Evolutionary conservation across 2,329 filamentous ascomycete species (phyloP).

Genomic region (Xylariaceae sp.): DNA sequence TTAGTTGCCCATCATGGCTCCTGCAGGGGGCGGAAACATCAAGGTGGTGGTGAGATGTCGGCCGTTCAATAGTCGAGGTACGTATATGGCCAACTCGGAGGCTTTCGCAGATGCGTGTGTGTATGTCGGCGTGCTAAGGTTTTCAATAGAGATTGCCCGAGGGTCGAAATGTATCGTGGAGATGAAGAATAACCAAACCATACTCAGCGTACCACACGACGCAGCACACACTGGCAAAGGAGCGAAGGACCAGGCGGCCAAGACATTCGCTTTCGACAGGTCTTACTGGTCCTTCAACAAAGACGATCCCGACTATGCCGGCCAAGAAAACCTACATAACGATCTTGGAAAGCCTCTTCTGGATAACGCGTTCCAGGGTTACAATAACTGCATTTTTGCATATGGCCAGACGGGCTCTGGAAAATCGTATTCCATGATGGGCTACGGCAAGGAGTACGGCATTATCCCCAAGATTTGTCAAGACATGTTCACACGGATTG

Average conservation of each 20-base stretch:
- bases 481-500: slow-evolving; percentile 92
- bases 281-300: slow-evolving; percentile 98
- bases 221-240: slow-evolving; percentile 55
- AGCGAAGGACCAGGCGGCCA: slow-evolving; percentile 65
- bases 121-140: slow-evolving; percentile 22
- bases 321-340: slow-evolving; percentile 80
- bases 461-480: slow-evolving; percentile 97
- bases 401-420: slow-evolving; percentile 98
- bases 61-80: slow-evolving; percentile 94
- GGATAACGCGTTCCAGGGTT: slow-evolving; percentile 96
- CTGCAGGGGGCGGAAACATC: slow-evolving; percentile 84
- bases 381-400: slow-evolving; percentile 99
- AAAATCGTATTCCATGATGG: slow-evolving; percentile 99
- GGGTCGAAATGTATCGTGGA: slow-evolving; percentile 94
- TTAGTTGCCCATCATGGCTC: slow-evolving; percentile 47
- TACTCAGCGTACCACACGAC: slow-evolving; percentile 69
- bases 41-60: slow-evolving; percentile 98
- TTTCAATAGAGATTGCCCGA: slow-evolving; percentile 70
- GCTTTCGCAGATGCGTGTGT: too few species aligned
- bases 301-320: slow-evolving; percentile 74
- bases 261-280: slow-evolving; percentile 91
- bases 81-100: slow-evolving; percentile 19
- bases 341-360: slow-evolving; percentile 86
- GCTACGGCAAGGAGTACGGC: slow-evolving; percentile 90
- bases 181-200: slow-evolving; percentile 90